Conservation (phyloP, 352 stramenopile genomes). For the Phytophthora syringae region DNA sequence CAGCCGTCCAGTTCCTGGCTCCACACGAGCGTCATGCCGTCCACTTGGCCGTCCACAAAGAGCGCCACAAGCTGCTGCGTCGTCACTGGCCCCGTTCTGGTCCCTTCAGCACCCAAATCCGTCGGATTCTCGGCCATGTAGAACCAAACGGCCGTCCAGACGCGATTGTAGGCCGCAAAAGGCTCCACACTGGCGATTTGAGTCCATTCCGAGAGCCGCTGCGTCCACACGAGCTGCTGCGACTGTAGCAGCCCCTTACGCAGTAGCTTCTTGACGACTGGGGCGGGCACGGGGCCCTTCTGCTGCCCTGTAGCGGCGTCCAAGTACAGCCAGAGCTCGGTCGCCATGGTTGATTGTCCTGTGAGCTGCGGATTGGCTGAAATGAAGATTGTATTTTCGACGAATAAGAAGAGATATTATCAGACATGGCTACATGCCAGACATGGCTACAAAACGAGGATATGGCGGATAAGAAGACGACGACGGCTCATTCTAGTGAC, state of each 20-base stretch:
- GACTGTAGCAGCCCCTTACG: slow-evolving; percentile 64
- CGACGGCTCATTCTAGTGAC: slow-evolving; percentile 14
- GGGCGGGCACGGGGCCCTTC: slow-evolving; percentile 66
- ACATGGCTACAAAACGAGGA: no score
- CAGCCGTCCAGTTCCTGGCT: slow-evolving; percentile 51
- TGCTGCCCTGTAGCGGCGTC: slow-evolving; percentile 64
- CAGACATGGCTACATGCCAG: slow-evolving; percentile 21
- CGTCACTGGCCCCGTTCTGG: slow-evolving; percentile 46
- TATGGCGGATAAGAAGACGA: slow-evolving; percentile 24
- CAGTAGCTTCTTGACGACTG: slow-evolving; percentile 74
- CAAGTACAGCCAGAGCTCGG: slow-evolving; percentile 79
- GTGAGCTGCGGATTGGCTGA: slow-evolving; percentile 16
- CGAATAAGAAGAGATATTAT: slow-evolving; percentile 24
- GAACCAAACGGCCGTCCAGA: slow-evolving; percentile 67
- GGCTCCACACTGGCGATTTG: slow-evolving; percentile 50
- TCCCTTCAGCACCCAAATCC: slow-evolving; percentile 7
- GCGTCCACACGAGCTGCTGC: slow-evolving; percentile 77
- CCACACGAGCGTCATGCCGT: slow-evolving; percentile 82
- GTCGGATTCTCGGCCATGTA: slow-evolving; percentile 50
- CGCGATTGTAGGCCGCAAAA: slow-evolving; percentile 58
- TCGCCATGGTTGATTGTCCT: slow-evolving; percentile 10
- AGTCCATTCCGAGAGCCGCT: slow-evolving; percentile 63
- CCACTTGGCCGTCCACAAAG: slow-evolving; percentile 70
- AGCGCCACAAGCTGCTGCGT: slow-evolving; percentile 63
- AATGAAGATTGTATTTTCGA: neutral